phyloP scores from a whole-genome alignment of 2,329 filamentous ascomycete genomes.

The Venturiaceae sp. region DNA sequence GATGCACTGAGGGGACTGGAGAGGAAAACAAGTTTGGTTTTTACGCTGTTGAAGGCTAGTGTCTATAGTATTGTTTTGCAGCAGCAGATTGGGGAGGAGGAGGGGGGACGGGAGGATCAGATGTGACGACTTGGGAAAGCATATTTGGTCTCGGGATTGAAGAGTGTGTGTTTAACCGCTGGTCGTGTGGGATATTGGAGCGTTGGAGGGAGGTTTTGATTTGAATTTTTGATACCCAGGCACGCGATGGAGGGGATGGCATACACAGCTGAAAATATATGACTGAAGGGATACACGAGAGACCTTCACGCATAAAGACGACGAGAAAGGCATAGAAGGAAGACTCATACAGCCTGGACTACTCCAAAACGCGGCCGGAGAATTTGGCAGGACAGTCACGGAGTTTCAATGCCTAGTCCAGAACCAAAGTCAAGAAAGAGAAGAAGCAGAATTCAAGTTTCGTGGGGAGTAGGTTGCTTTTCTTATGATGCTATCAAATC shows the following conservation, averaged over 20 bases:
- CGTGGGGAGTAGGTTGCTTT: not conserved
- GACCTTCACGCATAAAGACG: too few relatives aligned
- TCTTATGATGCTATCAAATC: not conserved
- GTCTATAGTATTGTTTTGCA: slow-evolving; percentile 98
- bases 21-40: slow-evolving; percentile 88
- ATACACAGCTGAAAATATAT: not conserved
- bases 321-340: not conserved
- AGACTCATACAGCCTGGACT: too few relatives aligned
- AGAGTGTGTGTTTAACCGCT: too few relatives aligned
- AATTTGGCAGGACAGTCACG: too few relatives aligned
- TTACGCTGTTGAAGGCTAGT: slow-evolving; percentile 92
- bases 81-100: slow-evolving; percentile 79
- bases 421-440: too few relatives aligned
- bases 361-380: too few relatives aligned
- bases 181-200: too few relatives aligned
- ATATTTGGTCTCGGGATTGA: too few relatives aligned
- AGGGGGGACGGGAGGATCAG: slow-evolving; percentile 20
- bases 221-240: slow-evolving; percentile 3
- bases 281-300: not conserved
- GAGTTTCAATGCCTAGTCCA: too few relatives aligned
- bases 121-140: not conserved
- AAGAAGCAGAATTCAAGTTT: too few relatives aligned
- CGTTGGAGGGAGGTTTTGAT: not conserved
- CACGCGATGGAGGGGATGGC: not conserved
- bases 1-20: slow-evolving; percentile 83